Conservation (phyloP, 2,329 filamentous ascomycete species). For the Fonsecaea monophora region DNA sequence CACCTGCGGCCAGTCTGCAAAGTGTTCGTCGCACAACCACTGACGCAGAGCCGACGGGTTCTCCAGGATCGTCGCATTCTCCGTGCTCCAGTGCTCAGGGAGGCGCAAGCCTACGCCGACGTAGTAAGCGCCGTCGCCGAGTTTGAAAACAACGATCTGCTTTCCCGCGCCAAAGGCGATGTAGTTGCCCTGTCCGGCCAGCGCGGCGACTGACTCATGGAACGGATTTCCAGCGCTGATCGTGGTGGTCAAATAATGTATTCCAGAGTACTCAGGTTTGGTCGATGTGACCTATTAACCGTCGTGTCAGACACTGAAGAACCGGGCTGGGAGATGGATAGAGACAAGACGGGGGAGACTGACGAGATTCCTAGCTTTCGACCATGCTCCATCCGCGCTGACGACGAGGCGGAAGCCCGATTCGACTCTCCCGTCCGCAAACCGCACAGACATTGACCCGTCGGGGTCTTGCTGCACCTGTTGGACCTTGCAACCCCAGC, state of each 20-base stretch:
- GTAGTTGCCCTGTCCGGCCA: conserved; percentile 33
- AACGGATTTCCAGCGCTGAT: conserved; percentile 42
- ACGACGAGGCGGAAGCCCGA: conserved; percentile 54
- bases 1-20: conserved; percentile 33
- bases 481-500: conserved; percentile 45
- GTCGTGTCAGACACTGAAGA: conserved; percentile 1
- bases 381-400: conserved; percentile 59
- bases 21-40: conserved; percentile 21
- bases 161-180: conserved; percentile 32
- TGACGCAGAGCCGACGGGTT: conserved; percentile 16
- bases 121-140: conserved; percentile 38
- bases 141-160: conserved; percentile 37
- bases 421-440: conserved; percentile 44
- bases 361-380: conserved; percentile 47
- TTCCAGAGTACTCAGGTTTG: conserved; percentile 45
- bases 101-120: conserved; percentile 20
- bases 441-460: conserved; percentile 36
- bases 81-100: conserved; percentile 17
- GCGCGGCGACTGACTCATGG: conserved; percentile 37
- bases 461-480: conserved; percentile 36
- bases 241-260: conserved; percentile 42
- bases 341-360: background rate
- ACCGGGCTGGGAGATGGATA: no score
- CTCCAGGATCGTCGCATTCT: conserved; percentile 9
- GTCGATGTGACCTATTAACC: conserved; percentile 43